These are phyloP conservation scores for Kodamaea fungicola DNA, from an alignment of 1,139 yeast genomes.

Conservation along the genomic window DNA sequence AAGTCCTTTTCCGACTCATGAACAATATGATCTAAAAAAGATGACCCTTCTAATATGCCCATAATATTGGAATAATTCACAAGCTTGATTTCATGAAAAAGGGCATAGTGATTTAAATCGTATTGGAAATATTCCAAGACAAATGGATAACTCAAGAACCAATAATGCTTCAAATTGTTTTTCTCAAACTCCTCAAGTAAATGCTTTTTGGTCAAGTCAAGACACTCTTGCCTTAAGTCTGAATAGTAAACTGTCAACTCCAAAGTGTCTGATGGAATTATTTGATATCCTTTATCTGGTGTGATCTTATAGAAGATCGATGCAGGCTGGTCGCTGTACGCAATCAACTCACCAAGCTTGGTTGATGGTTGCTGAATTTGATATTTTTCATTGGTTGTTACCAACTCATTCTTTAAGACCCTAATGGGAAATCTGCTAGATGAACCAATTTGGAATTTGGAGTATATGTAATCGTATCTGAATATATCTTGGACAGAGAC, in stretches of 20 bases:
- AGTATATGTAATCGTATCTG: constrained; percentile 50
- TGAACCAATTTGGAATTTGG: constrained; percentile 67
- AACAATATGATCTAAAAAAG: constrained; percentile 15
- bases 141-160: constrained; percentile 24
- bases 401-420: constrained; percentile 42
- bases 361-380: constrained; percentile 22
- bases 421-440: constrained; percentile 55
- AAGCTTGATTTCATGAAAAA: constrained; percentile 24
- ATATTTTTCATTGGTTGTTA: constrained; percentile 35
- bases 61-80: constrained; percentile 17
- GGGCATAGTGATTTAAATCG: constrained; percentile 38
- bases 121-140: constrained; percentile 25
- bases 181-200: constrained; percentile 9
- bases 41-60: constrained; percentile 10
- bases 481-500: constrained; percentile 79
- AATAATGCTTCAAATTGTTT: constrained; percentile 13
- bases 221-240: constrained; percentile 44
- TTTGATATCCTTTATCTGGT: constrained; percentile 17
- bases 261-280: constrained; percentile 33
- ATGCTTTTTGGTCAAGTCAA: constrained; percentile 12
- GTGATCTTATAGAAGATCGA: constrained; percentile 55
- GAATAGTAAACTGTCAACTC: constrained; percentile 44
- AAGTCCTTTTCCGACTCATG: constrained; percentile 9
- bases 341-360: constrained; percentile 33
- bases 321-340: constrained; percentile 69